A percentile compares a stretch with the other conserved stretches of the same genome.
Evolutionary conservation across 2,329 filamentous ascomycete genomes (phyloP).

Genomic region (Arthrobotrys musiformis): DNA sequence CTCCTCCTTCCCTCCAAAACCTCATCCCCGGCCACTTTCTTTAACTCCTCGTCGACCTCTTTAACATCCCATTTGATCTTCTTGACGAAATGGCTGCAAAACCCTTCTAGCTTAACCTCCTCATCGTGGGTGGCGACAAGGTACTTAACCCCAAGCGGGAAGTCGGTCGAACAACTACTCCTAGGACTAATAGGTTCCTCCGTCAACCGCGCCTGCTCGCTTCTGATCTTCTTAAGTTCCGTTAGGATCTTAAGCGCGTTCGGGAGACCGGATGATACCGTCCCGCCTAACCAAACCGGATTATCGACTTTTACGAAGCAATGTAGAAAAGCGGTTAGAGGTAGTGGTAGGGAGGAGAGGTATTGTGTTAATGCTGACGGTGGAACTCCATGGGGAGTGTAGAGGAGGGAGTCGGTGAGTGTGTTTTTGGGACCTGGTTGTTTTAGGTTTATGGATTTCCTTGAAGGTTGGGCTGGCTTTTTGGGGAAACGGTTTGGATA

Average conservation of each 20-base stretch:
- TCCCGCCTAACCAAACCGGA: slow-evolving; percentile 46
- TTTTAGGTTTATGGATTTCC: slow-evolving; percentile 35
- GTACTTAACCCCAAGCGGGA: slow-evolving; percentile 37
- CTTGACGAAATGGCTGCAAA: slow-evolving; percentile 52
- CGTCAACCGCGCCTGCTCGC: slow-evolving; percentile 6
- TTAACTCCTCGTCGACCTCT: slow-evolving; percentile 34
- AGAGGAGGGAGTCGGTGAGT: slow-evolving; percentile 43
- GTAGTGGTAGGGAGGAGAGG: slow-evolving; percentile 34
- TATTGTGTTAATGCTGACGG: slow-evolving; percentile 42
- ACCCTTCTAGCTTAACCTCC: slow-evolving; percentile 48
- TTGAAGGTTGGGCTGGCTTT: background rate
- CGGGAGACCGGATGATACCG: slow-evolving; percentile 32
- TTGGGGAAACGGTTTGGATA: slow-evolving; percentile 56
- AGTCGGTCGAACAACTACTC: slow-evolving; percentile 24
- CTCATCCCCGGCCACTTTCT: slow-evolving; percentile 15
- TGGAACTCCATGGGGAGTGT: slow-evolving; percentile 54
- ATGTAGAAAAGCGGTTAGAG: slow-evolving; percentile 47
- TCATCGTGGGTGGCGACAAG: slow-evolving; percentile 49
- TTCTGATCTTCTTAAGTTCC: slow-evolving; percentile 17
- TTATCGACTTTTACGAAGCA: slow-evolving; percentile 52
- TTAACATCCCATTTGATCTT: slow-evolving; percentile 33
- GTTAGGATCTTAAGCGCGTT: slow-evolving; percentile 39
- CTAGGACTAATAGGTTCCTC: slow-evolving; percentile 40
- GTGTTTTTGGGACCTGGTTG: slow-evolving; percentile 27
- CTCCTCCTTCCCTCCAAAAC: background rate